A percentile compares a stretch with the other conserved stretches of the same genome.
These are phyloP conservation scores for Cylindrotheca fusiformis DNA, from an alignment of 108 stramenopile genomes.

Conservation along the genomic window DNA sequence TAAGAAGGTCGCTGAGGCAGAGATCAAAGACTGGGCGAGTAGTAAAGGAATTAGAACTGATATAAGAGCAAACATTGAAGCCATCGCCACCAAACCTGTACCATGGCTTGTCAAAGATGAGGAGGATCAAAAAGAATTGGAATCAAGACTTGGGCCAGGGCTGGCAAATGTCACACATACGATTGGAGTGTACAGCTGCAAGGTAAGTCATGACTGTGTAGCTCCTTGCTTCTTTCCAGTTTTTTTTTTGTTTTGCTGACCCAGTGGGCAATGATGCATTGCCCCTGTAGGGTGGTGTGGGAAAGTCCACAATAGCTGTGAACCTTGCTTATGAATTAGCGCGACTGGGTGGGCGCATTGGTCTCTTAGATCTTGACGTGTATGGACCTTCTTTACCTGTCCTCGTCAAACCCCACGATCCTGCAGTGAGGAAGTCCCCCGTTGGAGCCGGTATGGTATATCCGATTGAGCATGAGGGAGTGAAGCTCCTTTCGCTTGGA, in stretches of 20 bases:
- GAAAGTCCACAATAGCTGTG: conserved; percentile 96
- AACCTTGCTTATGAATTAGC: conserved; percentile 97
- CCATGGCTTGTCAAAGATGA: conserved; percentile 23
- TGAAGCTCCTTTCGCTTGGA: conserved; percentile 85
- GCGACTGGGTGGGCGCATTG: conserved; percentile 80
- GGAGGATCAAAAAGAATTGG: conserved; percentile 37
- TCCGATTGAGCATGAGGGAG: conserved; percentile 82
- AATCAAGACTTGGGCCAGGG: conserved; percentile 52
- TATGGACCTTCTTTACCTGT: conserved; percentile 95
- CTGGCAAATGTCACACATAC: conserved; percentile 70
- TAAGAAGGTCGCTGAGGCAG: conserved; percentile 35
- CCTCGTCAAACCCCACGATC: conserved; percentile 75
- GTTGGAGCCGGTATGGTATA: conserved; percentile 71
- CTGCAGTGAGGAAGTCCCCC: conserved; percentile 62
- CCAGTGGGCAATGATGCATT: too few species aligned
- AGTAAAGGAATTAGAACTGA: conserved; percentile 15
- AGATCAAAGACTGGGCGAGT: conserved; percentile 17
- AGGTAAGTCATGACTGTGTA: conserved; percentile 13
- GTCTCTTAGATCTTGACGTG: conserved; percentile 96
- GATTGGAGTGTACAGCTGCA: conserved; percentile 88
- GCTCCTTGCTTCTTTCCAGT: not conserved
- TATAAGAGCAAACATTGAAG: conserved; percentile 29
- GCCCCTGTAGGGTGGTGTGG: conserved; percentile 98
- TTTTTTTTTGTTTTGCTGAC: not conserved
- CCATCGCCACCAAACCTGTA: conserved; percentile 25